Evolutionary conservation across 2,329 filamentous ascomycete genomes (phyloP), one percentile per base, ranked within the genome.

Genomic region (Penicillium digitatum): DNA sequence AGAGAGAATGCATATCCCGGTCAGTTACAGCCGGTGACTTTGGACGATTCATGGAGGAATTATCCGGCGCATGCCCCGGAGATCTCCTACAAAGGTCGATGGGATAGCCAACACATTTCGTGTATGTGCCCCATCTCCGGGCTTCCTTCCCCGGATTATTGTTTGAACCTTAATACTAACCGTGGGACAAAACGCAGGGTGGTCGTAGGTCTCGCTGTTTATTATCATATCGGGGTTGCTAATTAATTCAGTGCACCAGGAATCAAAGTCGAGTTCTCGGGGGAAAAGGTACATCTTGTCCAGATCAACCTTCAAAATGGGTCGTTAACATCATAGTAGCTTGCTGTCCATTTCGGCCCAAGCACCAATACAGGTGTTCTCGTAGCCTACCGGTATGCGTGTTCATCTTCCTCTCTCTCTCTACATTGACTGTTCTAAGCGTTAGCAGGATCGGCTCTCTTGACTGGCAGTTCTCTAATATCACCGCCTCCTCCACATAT

Each of bases 391-490:
- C 61, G 68, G 68, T 70, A 63, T 27, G 49, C n/a, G n/a, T 37
- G 24, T n/a, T n/a, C n/a, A 27, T 37, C 37, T n/a, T 16, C 10
- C 18, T 16, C 11, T 29, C 5, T 16, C 11, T 29, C 5, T 18
- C 6, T n/a, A 32, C 18, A 35, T 51, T 46, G 20, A 22, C 37
- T 8, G 14, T 26, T 3, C 45, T 54, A 52, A 52, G 16, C 24
- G 2, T 53, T 12, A 9, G 32, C 40, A 79, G 82, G n/a, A 74
- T 85, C 26, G 76, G 76, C 38, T 81, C 81, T 3, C 76, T 82
- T 48, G 82, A 84, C 63, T 86, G 83, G 83, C 72, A 76, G 53
- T 81, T 85, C 63, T 83, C 81, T 32, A 86, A 86, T 62, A 78
- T 86, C 43, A 84, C 82, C 2, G 76, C 78, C 0, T 76, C 77